Evolutionary conservation across 2,329 filamentous ascomycete species (phyloP), one percentile per base, ranked within the genome.

Genomic region (Talaromyces sp.): DNA sequence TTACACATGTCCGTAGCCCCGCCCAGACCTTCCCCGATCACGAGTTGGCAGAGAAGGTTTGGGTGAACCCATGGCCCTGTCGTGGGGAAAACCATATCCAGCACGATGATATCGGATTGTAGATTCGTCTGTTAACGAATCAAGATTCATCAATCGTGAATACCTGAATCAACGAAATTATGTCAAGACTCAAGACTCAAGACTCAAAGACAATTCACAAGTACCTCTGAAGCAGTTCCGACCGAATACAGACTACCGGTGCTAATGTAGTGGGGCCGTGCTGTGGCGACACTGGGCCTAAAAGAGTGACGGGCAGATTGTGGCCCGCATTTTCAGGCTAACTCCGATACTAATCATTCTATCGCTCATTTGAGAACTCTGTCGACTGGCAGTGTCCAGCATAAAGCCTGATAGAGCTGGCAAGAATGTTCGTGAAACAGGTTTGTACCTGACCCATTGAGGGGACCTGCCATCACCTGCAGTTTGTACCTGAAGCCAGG

Each of bases 231-330:
- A 47, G 31, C 41, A 47, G 27, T 52, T 31, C 49, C 49, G 49
- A 41, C 19, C 19, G 56, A 45, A 43, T 60, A 31, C 57, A 31
- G 37, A 59, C 54, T 41, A 25, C 19, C 19, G 8, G 31, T 11
- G 45, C 25, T 45, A 41, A 58, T 4, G 15, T 41, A 37, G 57
- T 47, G 57, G 57, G 57, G 57, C 57, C 57, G 57, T 31, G 5
- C 6, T 60, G 57, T 60, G 57, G 57, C 57, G 57, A 60, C 33
- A 47, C 25, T 17, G 25, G 47, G 41, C 57, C 37, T 22, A 33
- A 45, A 45, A 45, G 57, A 45, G 39, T 60, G 57, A 60, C 57
- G 57, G 57, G 57, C 57, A 59, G 37, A 45, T 54, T 19, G 50
- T 35, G 50, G 52, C 52, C 52, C 52, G 52, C 52, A 10, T 56